Base-by-base conservation (phyloP, 1,139 yeast species). In the Kodamaea sp. region DNA sequence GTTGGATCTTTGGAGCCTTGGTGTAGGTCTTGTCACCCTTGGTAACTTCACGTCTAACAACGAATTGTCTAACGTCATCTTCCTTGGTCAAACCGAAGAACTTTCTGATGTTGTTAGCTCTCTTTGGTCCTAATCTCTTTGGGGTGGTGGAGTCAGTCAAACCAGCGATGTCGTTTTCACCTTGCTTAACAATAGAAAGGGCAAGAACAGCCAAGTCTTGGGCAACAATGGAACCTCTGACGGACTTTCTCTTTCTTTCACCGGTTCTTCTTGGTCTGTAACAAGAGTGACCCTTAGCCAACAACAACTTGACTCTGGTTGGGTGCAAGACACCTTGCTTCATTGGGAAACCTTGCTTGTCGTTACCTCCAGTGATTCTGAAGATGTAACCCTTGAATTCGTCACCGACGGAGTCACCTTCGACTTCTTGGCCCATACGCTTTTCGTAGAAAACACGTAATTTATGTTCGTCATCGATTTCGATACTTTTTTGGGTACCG, bases 271-370 rank as follows among this genome's bases (percentile, higher is more conserved):
- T 94, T 75, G 96, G 95, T 82, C 98, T 92, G 95, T 92, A 92
- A 83, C 97, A 90, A 64, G 97, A 87, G 81, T 79, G 86, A 65
- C 95, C 96, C 77, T 87, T 83, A 60, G 96, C 71, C 70, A 92
- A 80, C 70, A 94, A 82, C 64, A 92, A 83, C 73, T 87, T 89
- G 63, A 94, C 97, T 85, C 98, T 95, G 83, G 95, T 88, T 76
- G 98, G 97, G 80, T 88, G 95, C 83, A 92, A 80, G 55, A 92
- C 98, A 83, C 97, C 97, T 79, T 92, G 98, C 77, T 90, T 92
- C 98, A 94, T 92, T 78, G 98, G 97, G 96, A 92, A 94, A 80
- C 98, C 98, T 81, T 92, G 98, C 80, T 92, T 92, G 80, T 92
- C 98, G 86, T 94, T 94, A 84, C 98, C 98, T 70, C 98, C 98